Conservation (phyloP, 1,284 basidiomycete genomes). For the Rugosomyces carneus region DNA sequence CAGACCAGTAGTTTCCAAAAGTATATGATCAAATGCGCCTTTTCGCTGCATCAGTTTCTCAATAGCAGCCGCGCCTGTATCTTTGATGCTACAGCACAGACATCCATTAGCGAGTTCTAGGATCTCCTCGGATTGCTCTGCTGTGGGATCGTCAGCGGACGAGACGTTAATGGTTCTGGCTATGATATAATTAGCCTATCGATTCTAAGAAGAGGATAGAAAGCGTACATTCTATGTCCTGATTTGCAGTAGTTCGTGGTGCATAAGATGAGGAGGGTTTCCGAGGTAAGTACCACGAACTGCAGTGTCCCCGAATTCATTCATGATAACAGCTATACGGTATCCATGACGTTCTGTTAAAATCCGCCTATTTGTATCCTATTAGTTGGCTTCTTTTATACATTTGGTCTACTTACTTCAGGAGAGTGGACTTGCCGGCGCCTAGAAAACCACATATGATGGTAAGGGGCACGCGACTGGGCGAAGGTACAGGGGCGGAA, state of each 20-base stretch:
- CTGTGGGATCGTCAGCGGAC: constrained; percentile 55
- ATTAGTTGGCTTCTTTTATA: background rate
- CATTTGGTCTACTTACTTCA: constrained; percentile 44
- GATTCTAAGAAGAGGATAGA: background rate
- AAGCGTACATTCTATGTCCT: constrained; percentile 62
- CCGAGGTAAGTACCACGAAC: constrained; percentile 34
- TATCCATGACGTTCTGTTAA: constrained; percentile 89
- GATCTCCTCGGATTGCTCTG: constrained; percentile 69
- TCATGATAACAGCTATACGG: constrained; percentile 95
- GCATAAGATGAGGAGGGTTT: background rate
- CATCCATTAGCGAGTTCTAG: constrained; percentile 91
- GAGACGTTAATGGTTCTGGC: constrained; percentile 76
- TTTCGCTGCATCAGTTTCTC: constrained; percentile 81
- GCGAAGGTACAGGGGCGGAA: constrained; percentile 1
- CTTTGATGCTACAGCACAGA: constrained; percentile 91
- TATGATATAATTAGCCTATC: constrained; percentile 25
- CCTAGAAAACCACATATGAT: constrained; percentile 91
- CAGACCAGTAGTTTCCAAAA: constrained; percentile 89
- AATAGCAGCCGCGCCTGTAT: constrained; percentile 85
- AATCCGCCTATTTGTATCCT: constrained; percentile 57
- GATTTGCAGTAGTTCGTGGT: constrained; percentile 10
- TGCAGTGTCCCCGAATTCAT: constrained; percentile 84
- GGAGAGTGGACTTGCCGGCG: constrained; percentile 85
- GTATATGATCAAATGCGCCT: constrained; percentile 86
- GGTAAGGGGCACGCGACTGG: constrained; percentile 71